Evolutionary conservation across 306 rosid genomes (phyloP).

Genomic region (Luffa acutangula): DNA sequence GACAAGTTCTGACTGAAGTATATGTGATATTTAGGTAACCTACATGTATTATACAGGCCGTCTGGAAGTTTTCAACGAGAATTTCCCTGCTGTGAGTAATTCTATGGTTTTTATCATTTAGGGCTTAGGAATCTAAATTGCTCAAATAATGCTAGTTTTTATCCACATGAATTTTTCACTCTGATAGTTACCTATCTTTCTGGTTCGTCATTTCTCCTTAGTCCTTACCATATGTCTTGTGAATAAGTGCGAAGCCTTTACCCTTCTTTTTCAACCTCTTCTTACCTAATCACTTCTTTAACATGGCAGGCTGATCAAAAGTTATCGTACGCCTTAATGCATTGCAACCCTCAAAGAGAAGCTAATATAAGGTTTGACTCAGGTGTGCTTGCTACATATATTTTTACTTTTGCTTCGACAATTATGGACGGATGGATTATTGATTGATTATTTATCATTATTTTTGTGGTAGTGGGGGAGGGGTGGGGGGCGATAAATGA

Average conservation of each 20-base stretch:
- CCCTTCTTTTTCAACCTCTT: background rate
- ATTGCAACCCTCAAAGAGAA: constrained; percentile 69
- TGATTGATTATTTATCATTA: background rate
- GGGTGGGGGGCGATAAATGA: background rate
- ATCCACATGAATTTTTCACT: background rate
- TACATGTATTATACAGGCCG: constrained; percentile 99
- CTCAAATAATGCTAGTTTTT: background rate
- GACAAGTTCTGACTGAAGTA: constrained; percentile 21
- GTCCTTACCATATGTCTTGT: background rate
- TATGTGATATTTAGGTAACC: constrained; percentile 50
- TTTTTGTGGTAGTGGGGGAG: background rate
- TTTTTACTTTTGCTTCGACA: background rate
- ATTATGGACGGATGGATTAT: background rate
- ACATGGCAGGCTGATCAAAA: constrained; percentile 84
- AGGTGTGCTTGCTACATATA: constrained; percentile 30
- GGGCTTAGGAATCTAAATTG: background rate
- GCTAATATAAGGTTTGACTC: constrained; percentile 90
- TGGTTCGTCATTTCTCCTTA: background rate
- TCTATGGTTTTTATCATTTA: constrained; percentile 12
- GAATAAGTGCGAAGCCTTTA: background rate
- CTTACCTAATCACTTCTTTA: constrained; percentile 14
- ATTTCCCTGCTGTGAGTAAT: constrained; percentile 78
- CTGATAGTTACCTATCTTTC: background rate
- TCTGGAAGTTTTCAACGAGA: constrained; percentile 93
- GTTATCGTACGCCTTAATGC: constrained; percentile 77